Evolutionary conservation across 441 rosid genomes (phyloP).

Genomic region (Populus hybrid): DNA sequence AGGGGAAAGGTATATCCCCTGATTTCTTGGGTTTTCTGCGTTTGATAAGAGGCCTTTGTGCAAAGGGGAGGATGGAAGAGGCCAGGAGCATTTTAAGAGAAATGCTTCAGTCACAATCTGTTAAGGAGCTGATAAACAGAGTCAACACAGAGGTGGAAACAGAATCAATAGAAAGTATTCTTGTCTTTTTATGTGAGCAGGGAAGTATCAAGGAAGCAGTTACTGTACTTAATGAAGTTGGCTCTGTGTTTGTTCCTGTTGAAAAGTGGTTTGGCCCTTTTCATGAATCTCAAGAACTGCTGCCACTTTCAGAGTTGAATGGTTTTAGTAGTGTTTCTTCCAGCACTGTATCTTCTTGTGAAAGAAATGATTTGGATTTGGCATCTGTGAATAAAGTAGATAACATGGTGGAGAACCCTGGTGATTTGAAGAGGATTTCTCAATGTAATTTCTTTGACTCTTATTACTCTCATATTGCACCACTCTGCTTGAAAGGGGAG

Average conservation of each 20-base stretch:
- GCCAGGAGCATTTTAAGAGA: constrained; percentile 73
- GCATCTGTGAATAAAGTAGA: background rate
- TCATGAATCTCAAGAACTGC: constrained; percentile 27
- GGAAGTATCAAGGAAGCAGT: constrained; percentile 77
- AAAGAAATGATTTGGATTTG: background rate
- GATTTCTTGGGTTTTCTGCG: constrained; percentile 75
- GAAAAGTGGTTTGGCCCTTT: constrained; percentile 27
- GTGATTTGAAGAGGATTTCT: background rate
- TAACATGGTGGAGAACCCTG: constrained; percentile 1
- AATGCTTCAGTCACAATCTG: constrained; percentile 66
- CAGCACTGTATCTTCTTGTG: background rate
- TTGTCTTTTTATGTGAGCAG: constrained; percentile 64
- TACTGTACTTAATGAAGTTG: constrained; percentile 64
- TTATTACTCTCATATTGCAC: constrained; percentile 20
- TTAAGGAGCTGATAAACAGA: constrained; percentile 50
- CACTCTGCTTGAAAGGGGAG: constrained; percentile 26
- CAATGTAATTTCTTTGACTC: constrained; percentile 19
- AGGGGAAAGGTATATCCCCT: constrained; percentile 45
- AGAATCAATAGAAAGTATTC: constrained; percentile 60
- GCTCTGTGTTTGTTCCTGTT: constrained; percentile 39
- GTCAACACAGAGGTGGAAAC: constrained; percentile 59
- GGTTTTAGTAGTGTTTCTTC: background rate
- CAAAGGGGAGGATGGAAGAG: constrained; percentile 94
- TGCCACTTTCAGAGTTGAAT: constrained; percentile 11
- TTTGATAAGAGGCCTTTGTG: constrained; percentile 67